Evolutionary conservation across 768 basidiomycete genomes (phyloP).

Genomic region (Mycena rosella): DNA sequence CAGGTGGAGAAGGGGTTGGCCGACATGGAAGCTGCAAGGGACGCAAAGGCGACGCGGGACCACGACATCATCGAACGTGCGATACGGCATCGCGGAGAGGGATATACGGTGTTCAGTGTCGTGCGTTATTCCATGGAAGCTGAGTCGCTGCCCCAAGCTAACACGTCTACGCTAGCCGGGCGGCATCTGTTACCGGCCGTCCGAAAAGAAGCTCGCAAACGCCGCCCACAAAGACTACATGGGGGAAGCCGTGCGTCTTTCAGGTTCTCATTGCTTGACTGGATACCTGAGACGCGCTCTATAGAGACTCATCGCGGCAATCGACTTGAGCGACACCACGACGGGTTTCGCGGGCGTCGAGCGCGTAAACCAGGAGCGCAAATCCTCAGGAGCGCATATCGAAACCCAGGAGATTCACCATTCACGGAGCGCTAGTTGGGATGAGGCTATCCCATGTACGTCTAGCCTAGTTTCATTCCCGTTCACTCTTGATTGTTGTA

Average conservation of each 20-base stretch:
- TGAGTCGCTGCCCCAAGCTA: conserved; percentile 26
- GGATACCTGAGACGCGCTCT: conserved; percentile 13
- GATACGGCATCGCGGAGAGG: conserved; percentile 13
- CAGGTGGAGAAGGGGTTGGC: conserved; percentile 23
- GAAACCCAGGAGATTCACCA: no score
- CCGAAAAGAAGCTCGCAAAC: conserved; percentile 91
- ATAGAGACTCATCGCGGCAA: conserved; percentile 86
- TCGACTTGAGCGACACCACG: conserved; percentile 78
- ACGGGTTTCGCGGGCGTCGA: conserved; percentile 86
- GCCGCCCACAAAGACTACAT: conserved; percentile 87
- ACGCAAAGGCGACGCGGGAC: conserved; percentile 12
- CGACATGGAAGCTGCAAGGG: conserved; percentile 19
- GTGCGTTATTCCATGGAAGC: neutral
- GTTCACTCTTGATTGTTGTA: no score
- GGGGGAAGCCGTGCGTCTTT: conserved; percentile 80
- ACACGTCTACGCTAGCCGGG: conserved; percentile 54
- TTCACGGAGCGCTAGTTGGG: no score
- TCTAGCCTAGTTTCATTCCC: no score
- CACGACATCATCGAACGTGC: conserved; percentile 28
- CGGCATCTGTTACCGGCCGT: conserved; percentile 90
- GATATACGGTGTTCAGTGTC: conserved; percentile 29
- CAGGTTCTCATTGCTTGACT: no score
- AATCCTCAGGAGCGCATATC: neutral
- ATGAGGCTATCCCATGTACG: no score
- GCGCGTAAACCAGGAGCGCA: conserved; percentile 43